Evolutionary conservation across 1,284 basidiomycete genomes (phyloP), one percentile per base, ranked within the genome.

Genomic region (Violaceomyces palustris): DNA sequence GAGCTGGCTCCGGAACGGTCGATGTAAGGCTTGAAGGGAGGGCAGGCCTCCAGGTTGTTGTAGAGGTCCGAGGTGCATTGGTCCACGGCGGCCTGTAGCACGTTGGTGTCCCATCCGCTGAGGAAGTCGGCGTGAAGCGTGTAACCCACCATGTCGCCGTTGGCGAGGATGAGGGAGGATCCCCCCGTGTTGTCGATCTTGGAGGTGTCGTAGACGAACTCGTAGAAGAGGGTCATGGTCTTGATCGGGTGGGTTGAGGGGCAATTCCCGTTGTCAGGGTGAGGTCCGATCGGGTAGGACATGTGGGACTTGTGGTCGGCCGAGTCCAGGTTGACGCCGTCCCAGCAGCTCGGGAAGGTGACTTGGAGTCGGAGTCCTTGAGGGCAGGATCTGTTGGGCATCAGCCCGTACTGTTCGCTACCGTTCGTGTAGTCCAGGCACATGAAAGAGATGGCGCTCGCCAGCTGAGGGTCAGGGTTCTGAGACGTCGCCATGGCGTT

Each of bases 121-220:
- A 77, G 73, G 64, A 80, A 80, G 64, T 80, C 79, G 3, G 74
- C 79, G 54, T 80, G 78, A 73, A 76, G 78, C 0, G 76, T 76
- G 58, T 74, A 78, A 2, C 51, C 60, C 15, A 52, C 35, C 10
- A 51, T 27, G 36, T 64, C 60, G 8, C 62, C 60, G 31, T 64
- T 62, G n/a, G 48, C 15, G 5, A 64, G 29, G 3, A 64, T 56
- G 42, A 42, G 49, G 5, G 31, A 33, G 15, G 49, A 48, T 21
- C 51, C 39, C 46, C 34, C 40, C 14, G 21, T 15, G 29, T 50
- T 51, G 34, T 41, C 33, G 15, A 35, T 25, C 2, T n/a, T 22
- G 4, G 26, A 35, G 0, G 51, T 47, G 15, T 30, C 38, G 42
- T 41, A 52, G 4, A 60, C 42, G 34, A 77, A 76, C 61, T 79